phyloP scores from a whole-genome alignment of 441 rosid genomes.

The Cnidoscolus chayamansa region DNA sequence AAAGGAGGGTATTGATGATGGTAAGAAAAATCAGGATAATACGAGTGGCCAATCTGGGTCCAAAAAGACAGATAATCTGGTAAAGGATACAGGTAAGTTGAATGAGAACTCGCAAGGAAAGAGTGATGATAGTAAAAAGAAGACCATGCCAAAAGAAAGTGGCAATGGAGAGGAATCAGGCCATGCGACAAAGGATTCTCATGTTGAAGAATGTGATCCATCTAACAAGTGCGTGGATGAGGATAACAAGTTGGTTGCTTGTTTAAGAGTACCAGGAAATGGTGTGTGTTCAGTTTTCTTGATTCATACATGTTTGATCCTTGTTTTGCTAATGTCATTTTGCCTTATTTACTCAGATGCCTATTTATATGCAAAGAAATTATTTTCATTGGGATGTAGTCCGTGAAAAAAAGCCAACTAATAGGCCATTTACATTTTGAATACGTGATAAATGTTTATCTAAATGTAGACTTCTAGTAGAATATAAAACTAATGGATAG shows the following conservation, averaged over 20 bases:
- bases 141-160: conserved; percentile 24
- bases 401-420: not conserved
- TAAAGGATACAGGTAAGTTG: not conserved
- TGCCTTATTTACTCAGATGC: not conserved
- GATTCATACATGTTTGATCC: not conserved
- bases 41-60: conserved; percentile 13
- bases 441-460: not conserved
- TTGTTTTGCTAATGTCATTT: not conserved
- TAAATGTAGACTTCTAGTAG: not conserved
- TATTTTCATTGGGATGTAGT: not conserved
- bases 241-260: conserved; percentile 55
- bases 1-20: conserved; percentile 14
- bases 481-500: not conserved
- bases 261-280: conserved; percentile 73
- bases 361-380: not conserved
- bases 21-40: not conserved
- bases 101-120: not conserved
- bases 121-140: conserved; percentile 17
- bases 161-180: conserved; percentile 22
- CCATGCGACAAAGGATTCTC: conserved; percentile 25
- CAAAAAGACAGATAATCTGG: not conserved
- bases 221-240: conserved; percentile 57
- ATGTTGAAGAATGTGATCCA: conserved; percentile 59
- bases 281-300: conserved; percentile 35
- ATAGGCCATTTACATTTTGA: not conserved